These are phyloP conservation scores for Gyrodon lividus DNA, from an alignment of 768 basidiomycete species.

Conservation along the genomic window DNA sequence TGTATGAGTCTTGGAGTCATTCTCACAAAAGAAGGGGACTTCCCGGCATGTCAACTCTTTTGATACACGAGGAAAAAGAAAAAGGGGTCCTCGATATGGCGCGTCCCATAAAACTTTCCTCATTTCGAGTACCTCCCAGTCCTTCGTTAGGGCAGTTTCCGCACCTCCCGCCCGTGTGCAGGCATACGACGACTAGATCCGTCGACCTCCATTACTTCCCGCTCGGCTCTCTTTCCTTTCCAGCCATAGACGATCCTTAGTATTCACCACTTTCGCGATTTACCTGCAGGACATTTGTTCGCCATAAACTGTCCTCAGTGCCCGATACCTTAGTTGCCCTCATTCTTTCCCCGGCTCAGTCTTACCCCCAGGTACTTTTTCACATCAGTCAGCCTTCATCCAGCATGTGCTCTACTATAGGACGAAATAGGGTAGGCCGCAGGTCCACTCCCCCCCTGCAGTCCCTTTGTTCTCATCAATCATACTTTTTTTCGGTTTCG, in stretches of 20 bases:
- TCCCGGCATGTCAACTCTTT: constrained; percentile 26
- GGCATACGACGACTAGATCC: constrained; percentile 23
- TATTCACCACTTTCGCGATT: background rate
- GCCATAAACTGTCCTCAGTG: background rate
- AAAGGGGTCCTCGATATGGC: constrained; percentile 4
- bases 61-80: constrained; percentile 21
- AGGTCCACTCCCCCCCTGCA: background rate
- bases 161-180: constrained; percentile 20
- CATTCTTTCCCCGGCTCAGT: background rate
- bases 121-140: constrained; percentile 2
- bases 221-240: constrained; percentile 1
- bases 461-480: background rate
- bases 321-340: background rate
- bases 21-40: constrained; percentile 22
- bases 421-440: constrained; percentile 23
- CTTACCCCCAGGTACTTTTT: background rate
- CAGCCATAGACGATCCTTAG: background rate
- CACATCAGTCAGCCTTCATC: background rate
- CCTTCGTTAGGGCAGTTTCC: constrained; percentile 6
- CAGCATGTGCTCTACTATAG: constrained; percentile 17
- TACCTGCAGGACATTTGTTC: background rate
- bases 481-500: background rate
- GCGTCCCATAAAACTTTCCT: constrained; percentile 24
- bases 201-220: background rate
- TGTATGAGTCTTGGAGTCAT: background rate